Evolutionary conservation across 2,329 filamentous ascomycete species (phyloP).

Genomic region (Paracoccidioides brasiliensis): DNA sequence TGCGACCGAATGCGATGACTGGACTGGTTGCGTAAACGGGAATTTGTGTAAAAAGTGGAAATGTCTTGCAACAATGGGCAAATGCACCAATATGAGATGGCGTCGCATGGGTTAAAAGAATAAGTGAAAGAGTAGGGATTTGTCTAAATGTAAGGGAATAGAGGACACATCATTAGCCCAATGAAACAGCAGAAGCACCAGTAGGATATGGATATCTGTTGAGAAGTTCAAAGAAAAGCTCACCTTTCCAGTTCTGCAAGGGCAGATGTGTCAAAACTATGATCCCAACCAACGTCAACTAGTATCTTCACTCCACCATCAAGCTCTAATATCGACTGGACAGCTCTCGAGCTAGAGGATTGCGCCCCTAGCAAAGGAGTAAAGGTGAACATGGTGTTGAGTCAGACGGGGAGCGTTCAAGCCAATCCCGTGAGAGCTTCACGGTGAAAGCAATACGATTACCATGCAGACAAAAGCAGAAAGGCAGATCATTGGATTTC

Average conservation of each 20-base stretch:
- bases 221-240: conserved; percentile 8
- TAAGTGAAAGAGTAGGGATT: conserved; percentile 78
- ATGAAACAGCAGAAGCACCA: background rate
- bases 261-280: conserved; percentile 69
- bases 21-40: conserved; percentile 90
- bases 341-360: conserved; percentile 63
- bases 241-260: conserved; percentile 85
- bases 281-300: conserved; percentile 92
- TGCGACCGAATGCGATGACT: conserved; percentile 84
- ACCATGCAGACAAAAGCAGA: background rate
- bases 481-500: background rate
- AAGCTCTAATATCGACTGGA: conserved; percentile 90
- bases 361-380: conserved; percentile 84
- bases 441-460: background rate
- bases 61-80: conserved; percentile 92
- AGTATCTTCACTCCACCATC: conserved; percentile 94
- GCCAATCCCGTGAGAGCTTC: background rate
- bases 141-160: conserved; percentile 44
- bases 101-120: conserved; percentile 90
- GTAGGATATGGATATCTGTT: background rate
- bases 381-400: conserved; percentile 74
- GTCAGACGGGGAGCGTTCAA: background rate
- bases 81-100: conserved; percentile 83
- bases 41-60: conserved; percentile 80
- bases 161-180: background rate